Percentiles rank a stretch among this genome's conserved stretches.
phyloP scores from a whole-genome alignment of 176 grass and related monocot species.

The Carex cristatella region DNA sequence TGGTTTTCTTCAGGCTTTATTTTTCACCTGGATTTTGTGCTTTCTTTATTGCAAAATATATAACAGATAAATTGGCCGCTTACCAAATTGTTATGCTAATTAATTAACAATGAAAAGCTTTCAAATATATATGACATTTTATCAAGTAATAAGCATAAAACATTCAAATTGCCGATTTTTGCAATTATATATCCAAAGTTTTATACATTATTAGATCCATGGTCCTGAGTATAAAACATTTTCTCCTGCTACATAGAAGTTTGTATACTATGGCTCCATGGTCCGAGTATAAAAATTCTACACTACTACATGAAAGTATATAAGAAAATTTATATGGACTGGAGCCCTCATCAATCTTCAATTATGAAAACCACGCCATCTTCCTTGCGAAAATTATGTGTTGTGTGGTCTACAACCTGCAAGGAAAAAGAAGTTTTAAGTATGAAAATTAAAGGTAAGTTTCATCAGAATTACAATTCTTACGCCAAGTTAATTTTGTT shows the following conservation, averaged over 20 bases:
- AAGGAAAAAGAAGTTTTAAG: neutral
- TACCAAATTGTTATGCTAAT: neutral
- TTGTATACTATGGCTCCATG: neutral
- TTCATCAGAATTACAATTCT: neutral
- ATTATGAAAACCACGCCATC: slow-evolving; percentile 54
- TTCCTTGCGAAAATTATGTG: slow-evolving; percentile 44
- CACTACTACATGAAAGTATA: neutral
- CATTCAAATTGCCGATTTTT: neutral
- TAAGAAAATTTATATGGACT: neutral
- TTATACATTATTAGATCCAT: slow-evolving; percentile 3
- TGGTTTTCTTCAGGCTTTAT: neutral
- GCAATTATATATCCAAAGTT: neutral
- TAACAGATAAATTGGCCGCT: neutral
- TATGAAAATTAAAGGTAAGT: neutral
- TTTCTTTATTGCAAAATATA: neutral
- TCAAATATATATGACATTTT: neutral
- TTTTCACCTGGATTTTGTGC: neutral
- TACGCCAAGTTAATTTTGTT: neutral
- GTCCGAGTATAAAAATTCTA: neutral
- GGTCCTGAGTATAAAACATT: neutral
- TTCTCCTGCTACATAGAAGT: neutral
- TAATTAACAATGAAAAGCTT: neutral
- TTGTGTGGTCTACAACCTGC: slow-evolving; percentile 84
- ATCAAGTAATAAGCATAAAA: neutral
- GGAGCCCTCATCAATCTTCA: slow-evolving; percentile 41